These are phyloP conservation scores for Teunomyces panamensis DNA, from an alignment of 805 yeast genomes.

Conservation along the genomic window DNA sequence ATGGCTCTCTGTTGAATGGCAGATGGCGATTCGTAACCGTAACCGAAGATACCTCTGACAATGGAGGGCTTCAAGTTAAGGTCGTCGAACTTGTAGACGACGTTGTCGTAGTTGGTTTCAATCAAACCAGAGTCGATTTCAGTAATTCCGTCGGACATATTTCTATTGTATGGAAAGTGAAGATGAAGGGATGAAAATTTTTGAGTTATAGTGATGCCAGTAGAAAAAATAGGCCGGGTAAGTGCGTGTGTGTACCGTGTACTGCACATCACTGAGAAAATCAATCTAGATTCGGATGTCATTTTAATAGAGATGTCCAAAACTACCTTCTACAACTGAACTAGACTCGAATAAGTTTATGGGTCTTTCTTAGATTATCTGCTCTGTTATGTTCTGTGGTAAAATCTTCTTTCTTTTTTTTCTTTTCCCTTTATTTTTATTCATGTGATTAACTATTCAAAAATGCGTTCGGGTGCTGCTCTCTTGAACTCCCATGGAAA, in stretches of 20 bases:
- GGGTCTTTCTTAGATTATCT: too few species aligned
- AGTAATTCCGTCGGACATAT: conserved; percentile 66
- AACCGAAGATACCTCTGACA: conserved; percentile 76
- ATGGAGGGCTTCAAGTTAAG: conserved; percentile 70
- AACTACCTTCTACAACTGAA: too few species aligned
- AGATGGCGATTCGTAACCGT: conserved; percentile 95
- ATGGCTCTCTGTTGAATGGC: conserved; percentile 98
- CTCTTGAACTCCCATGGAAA: conserved; percentile 38
- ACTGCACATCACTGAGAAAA: not conserved
- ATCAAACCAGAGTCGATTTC: conserved; percentile 82
- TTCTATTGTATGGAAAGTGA: conserved; percentile 8
- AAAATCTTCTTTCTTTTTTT: not conserved
- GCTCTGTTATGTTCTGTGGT: not conserved
- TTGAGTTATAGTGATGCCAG: conserved; percentile 11
- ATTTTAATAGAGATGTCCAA: too few species aligned
- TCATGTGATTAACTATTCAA: conserved; percentile 6
- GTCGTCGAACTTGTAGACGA: conserved; percentile 67
- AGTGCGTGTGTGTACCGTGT: conserved; percentile 1
- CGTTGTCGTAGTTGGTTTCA: conserved; percentile 95
- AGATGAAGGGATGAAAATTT: conserved; percentile 11
- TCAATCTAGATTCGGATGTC: too few species aligned
- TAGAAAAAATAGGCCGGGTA: conserved; percentile 8
- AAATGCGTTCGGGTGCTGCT: conserved; percentile 22
- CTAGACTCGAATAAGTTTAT: too few species aligned
- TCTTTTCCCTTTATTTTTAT: not conserved